These are phyloP conservation scores for Fragaria nilgerrensis DNA, from an alignment of 306 rosid species.

Conservation along the genomic window DNA sequence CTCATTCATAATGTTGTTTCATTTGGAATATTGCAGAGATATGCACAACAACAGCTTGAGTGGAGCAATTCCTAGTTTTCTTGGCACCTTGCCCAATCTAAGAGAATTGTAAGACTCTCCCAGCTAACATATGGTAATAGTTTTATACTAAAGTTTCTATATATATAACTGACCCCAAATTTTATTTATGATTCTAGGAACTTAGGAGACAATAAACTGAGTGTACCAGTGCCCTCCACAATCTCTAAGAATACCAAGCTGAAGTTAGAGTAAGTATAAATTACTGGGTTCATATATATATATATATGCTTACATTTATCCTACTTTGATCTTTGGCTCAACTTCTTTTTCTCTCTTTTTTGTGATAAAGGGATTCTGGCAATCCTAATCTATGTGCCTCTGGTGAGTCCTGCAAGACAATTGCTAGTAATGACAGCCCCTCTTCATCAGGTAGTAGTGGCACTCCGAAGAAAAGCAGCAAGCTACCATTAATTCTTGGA, in stretches of 20 bases:
- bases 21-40: slow-evolving; percentile 29
- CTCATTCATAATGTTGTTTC: neutral
- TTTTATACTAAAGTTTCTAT: neutral
- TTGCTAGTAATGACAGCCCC: neutral
- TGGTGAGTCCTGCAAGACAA: slow-evolving; percentile 9
- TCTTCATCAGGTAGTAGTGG: slow-evolving; percentile 1
- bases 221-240: slow-evolving; percentile 29
- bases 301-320: neutral
- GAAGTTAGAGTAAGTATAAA: slow-evolving; percentile 19
- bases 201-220: slow-evolving; percentile 26
- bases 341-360: neutral
- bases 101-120: slow-evolving; percentile 18
- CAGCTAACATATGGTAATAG: neutral
- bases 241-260: slow-evolving; percentile 21
- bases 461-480: slow-evolving; percentile 13
- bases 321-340: neutral
- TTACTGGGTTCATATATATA: neutral
- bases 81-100: slow-evolving; percentile 42
- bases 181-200: slow-evolving; percentile 14
- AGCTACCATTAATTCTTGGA: slow-evolving; percentile 18
- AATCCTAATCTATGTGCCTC: slow-evolving; percentile 13
- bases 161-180: neutral
- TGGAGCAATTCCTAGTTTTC: slow-evolving; percentile 43
- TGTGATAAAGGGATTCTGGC: slow-evolving; percentile 2
- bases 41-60: slow-evolving; percentile 37